A percentile compares a stretch with the other conserved stretches of the same genome.
Conservation (phyloP, 2,329 filamentous ascomycete species). For the Fusarium buxicola region DNA sequence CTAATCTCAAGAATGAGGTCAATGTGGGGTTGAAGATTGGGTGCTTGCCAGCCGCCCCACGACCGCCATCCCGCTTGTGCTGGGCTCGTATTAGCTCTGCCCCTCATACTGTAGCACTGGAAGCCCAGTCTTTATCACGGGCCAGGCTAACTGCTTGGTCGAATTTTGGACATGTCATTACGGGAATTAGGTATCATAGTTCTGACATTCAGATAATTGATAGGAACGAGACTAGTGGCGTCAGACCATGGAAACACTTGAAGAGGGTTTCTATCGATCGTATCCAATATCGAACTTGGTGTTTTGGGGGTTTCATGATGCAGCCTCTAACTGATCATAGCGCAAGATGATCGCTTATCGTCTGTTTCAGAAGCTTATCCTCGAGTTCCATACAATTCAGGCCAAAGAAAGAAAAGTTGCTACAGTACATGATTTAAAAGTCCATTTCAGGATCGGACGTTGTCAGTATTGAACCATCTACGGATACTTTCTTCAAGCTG, state of each 20-base stretch:
- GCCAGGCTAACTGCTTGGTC: neutral
- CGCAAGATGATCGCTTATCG: conserved; percentile 11
- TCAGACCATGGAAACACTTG: neutral
- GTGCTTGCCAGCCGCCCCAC: conserved; percentile 39
- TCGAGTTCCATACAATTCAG: neutral
- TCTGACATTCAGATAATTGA: too few species aligned
- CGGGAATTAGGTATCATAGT: too few species aligned
- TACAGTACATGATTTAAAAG: too few species aligned
- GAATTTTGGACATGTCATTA: neutral
- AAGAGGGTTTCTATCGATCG: neutral
- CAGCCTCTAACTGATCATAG: conserved; percentile 20
- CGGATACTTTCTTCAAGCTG: neutral
- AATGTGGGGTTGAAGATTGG: conserved; percentile 43
- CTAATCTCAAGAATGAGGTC: conserved; percentile 38
- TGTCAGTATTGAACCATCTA: too few species aligned
- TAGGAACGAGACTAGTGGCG: neutral
- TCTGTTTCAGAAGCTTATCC: neutral
- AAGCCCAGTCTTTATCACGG: conserved; percentile 27
- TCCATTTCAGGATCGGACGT: too few species aligned
- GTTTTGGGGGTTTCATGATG: conserved; percentile 31
- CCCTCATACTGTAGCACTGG: conserved; percentile 37
- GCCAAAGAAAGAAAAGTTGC: neutral
- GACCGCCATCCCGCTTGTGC: conserved; percentile 26
- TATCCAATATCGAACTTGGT: conserved; percentile 1
- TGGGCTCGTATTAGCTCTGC: conserved; percentile 30